A percentile compares a stretch with the other conserved stretches of the same genome.
phyloP scores from a whole-genome alignment of 192 early-diverging fungal genomes.

The Coemansia sp. region DNA sequence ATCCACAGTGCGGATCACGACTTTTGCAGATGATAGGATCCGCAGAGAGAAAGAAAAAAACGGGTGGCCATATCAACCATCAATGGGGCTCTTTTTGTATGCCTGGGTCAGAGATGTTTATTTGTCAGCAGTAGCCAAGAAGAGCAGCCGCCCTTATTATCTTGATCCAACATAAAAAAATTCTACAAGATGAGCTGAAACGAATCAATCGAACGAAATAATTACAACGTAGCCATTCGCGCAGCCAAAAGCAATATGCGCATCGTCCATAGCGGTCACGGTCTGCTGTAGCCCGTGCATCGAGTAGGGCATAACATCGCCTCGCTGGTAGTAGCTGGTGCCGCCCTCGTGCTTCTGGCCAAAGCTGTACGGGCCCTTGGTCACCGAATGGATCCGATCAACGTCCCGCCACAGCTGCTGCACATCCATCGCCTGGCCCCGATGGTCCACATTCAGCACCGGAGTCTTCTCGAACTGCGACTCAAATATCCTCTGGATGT shows the following conservation, averaged over 20 bases:
- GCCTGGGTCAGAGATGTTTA: background rate
- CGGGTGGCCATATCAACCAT: too few species aligned
- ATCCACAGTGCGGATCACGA: background rate
- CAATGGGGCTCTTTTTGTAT: too few species aligned
- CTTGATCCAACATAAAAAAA: background rate
- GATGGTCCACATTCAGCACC: conserved; percentile 31
- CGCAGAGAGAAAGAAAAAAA: too few species aligned
- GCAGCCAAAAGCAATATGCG: conserved; percentile 35
- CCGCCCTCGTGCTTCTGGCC: background rate
- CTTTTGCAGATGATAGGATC: too few species aligned
- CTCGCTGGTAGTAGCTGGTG: background rate
- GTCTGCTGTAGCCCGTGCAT: conserved; percentile 8
- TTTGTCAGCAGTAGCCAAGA: background rate
- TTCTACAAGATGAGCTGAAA: too few species aligned
- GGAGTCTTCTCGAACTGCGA: conserved; percentile 17
- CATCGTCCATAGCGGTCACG: conserved; percentile 39
- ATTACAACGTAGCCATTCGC: conserved; percentile 47
- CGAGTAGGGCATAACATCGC: conserved; percentile 9
- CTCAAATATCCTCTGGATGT: conserved; percentile 41
- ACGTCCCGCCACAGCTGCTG: conserved; percentile 27
- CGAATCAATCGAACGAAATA: conserved; percentile 36
- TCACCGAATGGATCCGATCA: conserved; percentile 14
- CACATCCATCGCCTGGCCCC: conserved; percentile 21
- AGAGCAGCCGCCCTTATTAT: too few species aligned
- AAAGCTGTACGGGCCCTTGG: background rate